Percentiles rank a stretch among this genome's conserved stretches.
Evolutionary conservation across 2,329 filamentous ascomycete species (phyloP).

Genomic region (Phialophora expanda): DNA sequence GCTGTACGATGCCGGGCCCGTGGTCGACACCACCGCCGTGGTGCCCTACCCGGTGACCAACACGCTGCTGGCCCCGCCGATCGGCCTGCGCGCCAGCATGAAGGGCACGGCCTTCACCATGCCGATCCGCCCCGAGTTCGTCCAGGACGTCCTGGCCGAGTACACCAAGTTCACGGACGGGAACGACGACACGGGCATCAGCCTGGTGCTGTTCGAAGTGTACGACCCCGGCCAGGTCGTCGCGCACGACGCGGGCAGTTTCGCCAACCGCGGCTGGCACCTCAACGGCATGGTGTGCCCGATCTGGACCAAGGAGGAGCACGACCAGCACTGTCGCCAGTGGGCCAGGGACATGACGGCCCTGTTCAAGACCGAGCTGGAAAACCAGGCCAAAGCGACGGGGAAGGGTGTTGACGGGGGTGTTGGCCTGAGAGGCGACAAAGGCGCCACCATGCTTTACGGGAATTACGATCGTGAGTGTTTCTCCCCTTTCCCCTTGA

Average conservation of each 20-base stretch:
- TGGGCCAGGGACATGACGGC: conserved; percentile 49
- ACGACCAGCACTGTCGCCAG: conserved; percentile 47
- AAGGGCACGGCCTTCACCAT: conserved; percentile 55
- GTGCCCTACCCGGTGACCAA: conserved; percentile 54
- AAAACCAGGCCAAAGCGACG: conserved; percentile 21
- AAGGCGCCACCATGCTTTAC: conserved; percentile 36
- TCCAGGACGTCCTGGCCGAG: conserved; percentile 42
- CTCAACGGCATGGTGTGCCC: conserved; percentile 52
- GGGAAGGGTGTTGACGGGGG: conserved; percentile 23
- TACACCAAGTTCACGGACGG: conserved; percentile 44
- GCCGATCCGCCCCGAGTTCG: conserved; percentile 47
- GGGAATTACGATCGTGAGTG: conserved; percentile 40
- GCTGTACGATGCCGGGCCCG: conserved; percentile 47
- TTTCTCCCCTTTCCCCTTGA: not conserved
- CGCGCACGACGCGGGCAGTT: conserved; percentile 50
- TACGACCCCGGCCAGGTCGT: conserved; percentile 51
- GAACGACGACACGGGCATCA: conserved; percentile 42
- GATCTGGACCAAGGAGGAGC: conserved; percentile 49
- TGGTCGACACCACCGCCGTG: conserved; percentile 47
- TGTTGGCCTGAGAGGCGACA: conserved; percentile 25
- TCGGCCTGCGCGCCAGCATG: conserved; percentile 49
- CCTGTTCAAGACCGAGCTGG: conserved; percentile 41
- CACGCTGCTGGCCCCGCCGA: conserved; percentile 46
- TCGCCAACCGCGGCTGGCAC: conserved; percentile 53
- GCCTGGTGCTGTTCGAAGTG: conserved; percentile 51